Percentiles rank a stretch among this genome's conserved stretches.
Evolutionary conservation across 2,329 filamentous ascomycete species (phyloP).

Genomic region (Penicillium sp.): DNA sequence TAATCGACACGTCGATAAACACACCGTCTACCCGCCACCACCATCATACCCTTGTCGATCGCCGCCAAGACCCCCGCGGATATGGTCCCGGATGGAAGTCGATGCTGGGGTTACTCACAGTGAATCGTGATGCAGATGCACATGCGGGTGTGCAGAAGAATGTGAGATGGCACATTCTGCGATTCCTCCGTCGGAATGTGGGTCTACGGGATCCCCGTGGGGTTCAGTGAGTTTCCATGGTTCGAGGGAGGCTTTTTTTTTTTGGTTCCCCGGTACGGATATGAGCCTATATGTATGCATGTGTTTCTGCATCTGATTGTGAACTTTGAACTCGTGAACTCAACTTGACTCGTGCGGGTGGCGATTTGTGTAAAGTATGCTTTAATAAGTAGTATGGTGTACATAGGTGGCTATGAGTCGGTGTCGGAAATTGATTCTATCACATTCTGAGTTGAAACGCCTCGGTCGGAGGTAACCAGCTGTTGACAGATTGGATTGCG

Average conservation of each 20-base stretch:
- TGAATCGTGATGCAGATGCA: conserved; percentile 5
- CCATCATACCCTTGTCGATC: conserved; percentile 11
- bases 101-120: conserved; percentile 14
- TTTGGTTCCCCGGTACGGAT: not conserved
- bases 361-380: no score
- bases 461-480: not conserved
- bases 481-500: not conserved
- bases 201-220: conserved; percentile 8
- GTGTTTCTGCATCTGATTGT: not conserved
- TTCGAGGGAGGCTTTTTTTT: not conserved
- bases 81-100: conserved; percentile 1
- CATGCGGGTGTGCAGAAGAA: not conserved
- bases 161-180: conserved; percentile 9
- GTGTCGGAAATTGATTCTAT: not conserved
- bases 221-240: conserved; percentile 5
- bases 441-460: not conserved
- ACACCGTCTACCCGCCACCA: conserved; percentile 11
- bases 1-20: conserved; percentile 7
- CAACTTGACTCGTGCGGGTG: not conserved
- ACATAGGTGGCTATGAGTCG: not conserved
- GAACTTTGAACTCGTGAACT: not conserved
- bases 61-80: conserved; percentile 7
- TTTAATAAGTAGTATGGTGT: not conserved
- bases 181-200: conserved; percentile 5
- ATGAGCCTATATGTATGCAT: not conserved